Percentiles rank a stretch among this genome's conserved stretches.
These are phyloP conservation scores for Xerocomus nothofagi DNA, from an alignment of 1,284 basidiomycete species.

Conservation along the genomic window DNA sequence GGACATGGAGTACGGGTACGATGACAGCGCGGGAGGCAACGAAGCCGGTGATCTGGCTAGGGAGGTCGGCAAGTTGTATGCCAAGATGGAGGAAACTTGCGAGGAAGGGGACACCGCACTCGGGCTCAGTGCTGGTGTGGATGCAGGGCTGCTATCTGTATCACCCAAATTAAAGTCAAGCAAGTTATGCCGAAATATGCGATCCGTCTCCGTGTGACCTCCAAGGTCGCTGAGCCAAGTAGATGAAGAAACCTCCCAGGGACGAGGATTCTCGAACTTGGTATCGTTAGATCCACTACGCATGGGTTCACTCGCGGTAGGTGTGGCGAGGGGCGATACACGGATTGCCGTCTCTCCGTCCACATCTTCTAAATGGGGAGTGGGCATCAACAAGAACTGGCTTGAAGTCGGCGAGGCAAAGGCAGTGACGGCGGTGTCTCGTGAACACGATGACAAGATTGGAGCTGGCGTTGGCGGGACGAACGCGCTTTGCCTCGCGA, in stretches of 20 bases:
- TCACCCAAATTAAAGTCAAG: slow-evolving; percentile 14
- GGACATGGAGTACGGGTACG: slow-evolving; percentile 15
- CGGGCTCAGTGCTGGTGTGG: slow-evolving; percentile 29
- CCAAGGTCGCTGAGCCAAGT: slow-evolving; percentile 38
- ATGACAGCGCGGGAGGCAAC: slow-evolving; percentile 13
- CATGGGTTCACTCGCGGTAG: slow-evolving; percentile 4
- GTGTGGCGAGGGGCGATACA: slow-evolving; percentile 14
- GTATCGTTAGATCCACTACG: slow-evolving; percentile 8
- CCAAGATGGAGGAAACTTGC: slow-evolving; percentile 17
- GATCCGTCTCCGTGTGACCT: slow-evolving; percentile 35
- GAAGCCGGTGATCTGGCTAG: slow-evolving; percentile 19
- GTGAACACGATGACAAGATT: slow-evolving; percentile 6
- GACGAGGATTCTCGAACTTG: slow-evolving; percentile 19
- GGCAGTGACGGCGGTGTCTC: slow-evolving; percentile 8
- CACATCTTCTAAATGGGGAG: slow-evolving; percentile 16
- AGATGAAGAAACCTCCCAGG: slow-evolving; percentile 24
- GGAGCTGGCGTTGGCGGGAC: slow-evolving; percentile 11
- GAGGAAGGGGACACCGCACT: slow-evolving; percentile 26
- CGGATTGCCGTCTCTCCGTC: slow-evolving; percentile 9
- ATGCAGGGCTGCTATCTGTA: slow-evolving; percentile 25
- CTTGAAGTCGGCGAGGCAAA: slow-evolving; percentile 37
- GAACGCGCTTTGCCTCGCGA: slow-evolving; percentile 4
- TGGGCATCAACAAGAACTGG: slow-evolving; percentile 31
- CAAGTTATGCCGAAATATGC: slow-evolving; percentile 30
- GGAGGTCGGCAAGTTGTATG: slow-evolving; percentile 14